These are phyloP conservation scores for Alternaria sp. DNA, from an alignment of 2,329 filamentous ascomycete species.

Conservation along the genomic window DNA sequence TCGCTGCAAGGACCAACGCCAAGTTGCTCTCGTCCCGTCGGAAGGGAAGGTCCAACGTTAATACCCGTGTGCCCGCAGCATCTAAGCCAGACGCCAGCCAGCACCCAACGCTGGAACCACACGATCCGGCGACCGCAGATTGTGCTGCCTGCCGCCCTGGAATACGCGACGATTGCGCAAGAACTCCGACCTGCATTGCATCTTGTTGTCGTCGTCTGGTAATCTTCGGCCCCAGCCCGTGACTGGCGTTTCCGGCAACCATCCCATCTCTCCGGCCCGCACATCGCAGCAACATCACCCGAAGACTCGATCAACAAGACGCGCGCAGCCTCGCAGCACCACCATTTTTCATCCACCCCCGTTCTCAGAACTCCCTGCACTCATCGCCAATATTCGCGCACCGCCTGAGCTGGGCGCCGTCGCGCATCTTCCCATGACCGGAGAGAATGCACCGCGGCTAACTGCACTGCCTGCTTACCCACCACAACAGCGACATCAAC, in stretches of 20 bases:
- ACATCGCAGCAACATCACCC: conserved; percentile 5
- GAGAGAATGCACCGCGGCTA: conserved; percentile 32
- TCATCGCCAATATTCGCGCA: conserved; percentile 41
- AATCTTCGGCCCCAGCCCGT: conserved; percentile 7
- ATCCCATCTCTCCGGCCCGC: conserved; percentile 7
- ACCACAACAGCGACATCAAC: conserved; percentile 21
- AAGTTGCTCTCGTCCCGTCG: conserved; percentile 8
- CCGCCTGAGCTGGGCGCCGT: conserved; percentile 30
- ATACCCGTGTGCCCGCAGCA: conserved; percentile 20
- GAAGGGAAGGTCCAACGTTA: conserved; percentile 13
- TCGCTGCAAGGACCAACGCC: conserved; percentile 14
- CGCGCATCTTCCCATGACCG: conserved; percentile 29
- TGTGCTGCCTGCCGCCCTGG: background rate
- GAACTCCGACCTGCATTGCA: background rate
- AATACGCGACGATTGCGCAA: background rate
- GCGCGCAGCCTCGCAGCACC: background rate
- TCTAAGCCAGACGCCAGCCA: background rate
- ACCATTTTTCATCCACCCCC: background rate
- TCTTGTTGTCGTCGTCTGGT: background rate
- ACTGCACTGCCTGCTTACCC: conserved; percentile 20
- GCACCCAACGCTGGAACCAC: conserved; percentile 12
- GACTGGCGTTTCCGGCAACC: conserved; percentile 1
- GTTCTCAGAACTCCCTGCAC: background rate
- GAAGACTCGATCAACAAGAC: background rate
- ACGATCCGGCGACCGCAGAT: conserved; percentile 9